Percentiles rank a stretch among this genome's conserved stretches.
phyloP scores from a whole-genome alignment of 148 eudicot species.

The Agrostemma githago region DNA sequence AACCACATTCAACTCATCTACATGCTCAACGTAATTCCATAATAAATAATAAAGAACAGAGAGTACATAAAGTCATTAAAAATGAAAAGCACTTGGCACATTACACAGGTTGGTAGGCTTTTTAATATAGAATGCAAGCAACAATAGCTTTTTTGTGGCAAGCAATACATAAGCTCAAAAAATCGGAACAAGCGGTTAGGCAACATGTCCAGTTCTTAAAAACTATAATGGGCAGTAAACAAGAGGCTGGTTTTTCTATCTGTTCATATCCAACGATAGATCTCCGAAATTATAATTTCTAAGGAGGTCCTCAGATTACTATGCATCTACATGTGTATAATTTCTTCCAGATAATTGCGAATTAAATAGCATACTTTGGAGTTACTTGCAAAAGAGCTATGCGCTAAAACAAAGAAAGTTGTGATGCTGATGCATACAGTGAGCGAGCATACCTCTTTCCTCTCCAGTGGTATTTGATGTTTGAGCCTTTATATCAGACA shows the following conservation, averaged over 20 bases:
- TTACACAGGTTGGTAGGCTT: neutral
- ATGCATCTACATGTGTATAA: no score
- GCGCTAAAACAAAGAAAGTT: no score
- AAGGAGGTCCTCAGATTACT: no score
- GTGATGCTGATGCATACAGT: no score
- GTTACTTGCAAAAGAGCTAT: no score
- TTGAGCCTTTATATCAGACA: no score
- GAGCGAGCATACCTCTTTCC: no score
- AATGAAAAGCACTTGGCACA: conserved; percentile 1
- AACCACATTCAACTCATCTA: neutral
- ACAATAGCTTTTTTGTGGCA: neutral
- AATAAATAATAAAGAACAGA: conserved; percentile 1
- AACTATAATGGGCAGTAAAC: neutral
- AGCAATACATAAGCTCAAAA: neutral
- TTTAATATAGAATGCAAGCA: neutral
- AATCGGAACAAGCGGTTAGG: neutral
- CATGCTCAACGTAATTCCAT: neutral
- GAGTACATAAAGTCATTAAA: neutral
- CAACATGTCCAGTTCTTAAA: neutral
- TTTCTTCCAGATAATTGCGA: no score
- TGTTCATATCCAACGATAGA: neutral
- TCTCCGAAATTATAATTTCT: neutral
- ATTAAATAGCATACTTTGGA: no score
- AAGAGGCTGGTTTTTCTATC: neutral
- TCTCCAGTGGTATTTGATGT: no score